phyloP scores from a whole-genome alignment of 768 basidiomycete species.

The Boletus barrowsii region DNA sequence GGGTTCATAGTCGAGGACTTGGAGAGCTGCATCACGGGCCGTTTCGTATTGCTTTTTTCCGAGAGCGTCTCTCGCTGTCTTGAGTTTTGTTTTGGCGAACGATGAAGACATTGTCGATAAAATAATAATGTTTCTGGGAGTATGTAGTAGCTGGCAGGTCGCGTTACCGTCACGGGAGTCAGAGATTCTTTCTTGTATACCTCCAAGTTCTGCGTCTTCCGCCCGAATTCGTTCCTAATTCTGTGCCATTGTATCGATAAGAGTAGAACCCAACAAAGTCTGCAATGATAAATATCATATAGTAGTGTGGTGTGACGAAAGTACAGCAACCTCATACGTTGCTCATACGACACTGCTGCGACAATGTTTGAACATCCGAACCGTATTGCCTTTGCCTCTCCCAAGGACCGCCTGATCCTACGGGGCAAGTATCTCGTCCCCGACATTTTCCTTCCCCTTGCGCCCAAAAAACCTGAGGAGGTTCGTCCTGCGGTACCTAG shows the following conservation, averaged over 20 bases:
- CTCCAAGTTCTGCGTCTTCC: too few relatives aligned
- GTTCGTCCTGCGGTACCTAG: slow-evolving; percentile 11
- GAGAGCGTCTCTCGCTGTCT: slow-evolving; percentile 72
- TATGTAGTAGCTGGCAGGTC: too few relatives aligned
- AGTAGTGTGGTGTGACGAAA: neutral
- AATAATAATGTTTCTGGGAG: too few relatives aligned
- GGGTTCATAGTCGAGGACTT: slow-evolving; percentile 71
- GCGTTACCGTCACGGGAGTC: too few relatives aligned
- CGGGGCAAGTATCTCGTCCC: neutral
- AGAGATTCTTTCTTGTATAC: too few relatives aligned
- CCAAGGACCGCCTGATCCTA: neutral
- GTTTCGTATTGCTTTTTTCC: slow-evolving; percentile 68
- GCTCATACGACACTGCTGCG: neutral
- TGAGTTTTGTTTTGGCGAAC: slow-evolving; percentile 71
- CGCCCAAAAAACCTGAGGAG: slow-evolving; percentile 18
- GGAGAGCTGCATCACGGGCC: slow-evolving; percentile 64
- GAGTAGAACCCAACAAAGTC: neutral
- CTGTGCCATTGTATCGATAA: too few relatives aligned
- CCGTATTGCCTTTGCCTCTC: too few relatives aligned
- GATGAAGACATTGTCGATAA: slow-evolving; percentile 27
- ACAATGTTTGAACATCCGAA: too few relatives aligned
- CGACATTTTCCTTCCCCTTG: slow-evolving; percentile 4
- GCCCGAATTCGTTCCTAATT: too few relatives aligned
- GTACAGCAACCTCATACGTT: neutral
- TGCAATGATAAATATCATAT: slow-evolving; percentile 1